Conservation (phyloP, 306 rosid species). For the Hippophae gyantsensis region DNA sequence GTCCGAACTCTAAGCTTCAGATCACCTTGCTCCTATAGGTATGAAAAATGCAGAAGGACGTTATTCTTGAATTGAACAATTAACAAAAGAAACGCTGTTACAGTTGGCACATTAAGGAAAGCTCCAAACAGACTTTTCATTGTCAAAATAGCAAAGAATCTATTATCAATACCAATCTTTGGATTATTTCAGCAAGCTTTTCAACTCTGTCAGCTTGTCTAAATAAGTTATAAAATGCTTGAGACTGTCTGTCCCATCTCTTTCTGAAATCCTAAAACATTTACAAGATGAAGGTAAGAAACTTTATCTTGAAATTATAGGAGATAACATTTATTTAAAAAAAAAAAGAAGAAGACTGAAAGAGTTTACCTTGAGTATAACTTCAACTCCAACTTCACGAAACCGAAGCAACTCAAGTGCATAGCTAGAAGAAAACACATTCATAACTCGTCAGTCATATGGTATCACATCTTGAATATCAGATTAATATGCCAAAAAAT, state of each 20-base stretch:
- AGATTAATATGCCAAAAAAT: conserved; percentile 3
- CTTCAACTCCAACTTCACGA: conserved; percentile 98
- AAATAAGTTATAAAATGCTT: conserved; percentile 84
- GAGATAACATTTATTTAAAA: conserved; percentile 7
- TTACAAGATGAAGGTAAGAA: conserved; percentile 27
- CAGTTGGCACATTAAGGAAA: conserved; percentile 3
- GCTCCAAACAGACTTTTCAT: not conserved
- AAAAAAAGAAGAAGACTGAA: not conserved
- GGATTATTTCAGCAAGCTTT: conserved; percentile 79
- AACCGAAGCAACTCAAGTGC: conserved; percentile 88
- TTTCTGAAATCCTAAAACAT: conserved; percentile 61
- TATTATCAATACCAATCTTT: conserved; percentile 48
- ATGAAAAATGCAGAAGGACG: conserved; percentile 10
- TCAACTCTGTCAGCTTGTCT: conserved; percentile 97
- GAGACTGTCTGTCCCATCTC: conserved; percentile 87
- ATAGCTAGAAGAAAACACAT: conserved; percentile 52
- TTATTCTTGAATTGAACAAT: conserved; percentile 13
- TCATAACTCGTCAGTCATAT: conserved; percentile 22
- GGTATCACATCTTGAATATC: conserved; percentile 11
- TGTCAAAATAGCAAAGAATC: not conserved
- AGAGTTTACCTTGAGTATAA: conserved; percentile 57
- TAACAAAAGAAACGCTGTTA: conserved; percentile 19
- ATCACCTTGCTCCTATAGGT: conserved; percentile 94
- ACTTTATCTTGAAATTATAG: conserved; percentile 14
- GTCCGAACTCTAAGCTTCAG: conserved; percentile 92